Evolutionary conservation across 345 rosid species (phyloP).

Genomic region (Hirschfeldia incana): DNA sequence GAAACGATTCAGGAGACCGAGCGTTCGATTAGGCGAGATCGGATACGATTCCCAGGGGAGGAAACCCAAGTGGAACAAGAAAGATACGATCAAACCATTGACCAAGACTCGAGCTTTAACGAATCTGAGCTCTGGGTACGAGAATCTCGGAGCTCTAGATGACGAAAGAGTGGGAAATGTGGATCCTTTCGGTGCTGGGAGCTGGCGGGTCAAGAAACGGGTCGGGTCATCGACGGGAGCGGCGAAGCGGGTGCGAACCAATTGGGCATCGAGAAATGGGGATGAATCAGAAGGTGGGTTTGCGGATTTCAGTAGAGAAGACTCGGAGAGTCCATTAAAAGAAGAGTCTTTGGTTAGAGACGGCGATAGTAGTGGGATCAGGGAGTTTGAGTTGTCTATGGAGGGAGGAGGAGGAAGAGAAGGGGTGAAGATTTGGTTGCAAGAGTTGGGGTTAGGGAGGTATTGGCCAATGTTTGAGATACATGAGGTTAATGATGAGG

Average conservation of each 20-base stretch:
- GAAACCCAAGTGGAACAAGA: conserved; percentile 36
- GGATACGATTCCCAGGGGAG: conserved; percentile 56
- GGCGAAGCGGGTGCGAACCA: conserved; percentile 55
- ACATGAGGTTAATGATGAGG: background rate
- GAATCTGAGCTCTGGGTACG: conserved; percentile 48
- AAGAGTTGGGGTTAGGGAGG: background rate
- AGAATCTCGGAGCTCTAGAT: conserved; percentile 52
- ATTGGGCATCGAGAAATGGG: conserved; percentile 47
- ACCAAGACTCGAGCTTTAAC: background rate
- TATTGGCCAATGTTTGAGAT: background rate
- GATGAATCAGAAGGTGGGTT: conserved; percentile 54
- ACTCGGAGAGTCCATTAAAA: conserved; percentile 66
- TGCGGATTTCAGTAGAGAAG: conserved; percentile 57
- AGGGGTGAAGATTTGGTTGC: conserved; percentile 23
- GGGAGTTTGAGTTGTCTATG: conserved; percentile 11
- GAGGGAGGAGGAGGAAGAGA: conserved; percentile 24
- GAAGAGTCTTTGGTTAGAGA: conserved; percentile 52
- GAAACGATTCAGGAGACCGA: conserved; percentile 79
- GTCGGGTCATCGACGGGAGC: conserved; percentile 27
- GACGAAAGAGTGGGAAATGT: conserved; percentile 41
- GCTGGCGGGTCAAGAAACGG: conserved; percentile 61
- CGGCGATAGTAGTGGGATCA: conserved; percentile 3
- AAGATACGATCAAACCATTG: background rate
- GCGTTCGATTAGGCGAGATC: conserved; percentile 87
- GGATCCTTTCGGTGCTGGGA: conserved; percentile 52